A percentile compares a stretch with the other conserved stretches of the same genome.
Conservation (phyloP, 352 stramenopile genomes). For the Plasmopara muralis region DNA sequence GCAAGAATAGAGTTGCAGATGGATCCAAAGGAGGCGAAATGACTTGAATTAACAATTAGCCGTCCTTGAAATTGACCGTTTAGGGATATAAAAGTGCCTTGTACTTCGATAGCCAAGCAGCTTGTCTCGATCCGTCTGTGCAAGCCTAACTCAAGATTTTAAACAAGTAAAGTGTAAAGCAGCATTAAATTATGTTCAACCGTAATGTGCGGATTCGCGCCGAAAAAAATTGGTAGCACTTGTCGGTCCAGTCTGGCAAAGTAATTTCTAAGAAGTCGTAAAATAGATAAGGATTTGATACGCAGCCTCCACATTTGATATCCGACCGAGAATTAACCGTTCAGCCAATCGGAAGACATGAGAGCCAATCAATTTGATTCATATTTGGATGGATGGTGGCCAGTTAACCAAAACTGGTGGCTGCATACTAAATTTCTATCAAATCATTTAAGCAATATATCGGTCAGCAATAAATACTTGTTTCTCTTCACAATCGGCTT, state of each 20-base stretch:
- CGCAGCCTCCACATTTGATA: no score
- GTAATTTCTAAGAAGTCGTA: constrained; percentile 32
- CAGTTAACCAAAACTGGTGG: no score
- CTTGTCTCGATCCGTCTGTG: constrained; percentile 50
- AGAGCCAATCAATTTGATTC: no score
- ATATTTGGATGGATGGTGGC: no score
- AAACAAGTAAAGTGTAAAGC: neutral
- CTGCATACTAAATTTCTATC: no score
- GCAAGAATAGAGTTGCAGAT: constrained; percentile 60
- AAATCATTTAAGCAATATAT: no score
- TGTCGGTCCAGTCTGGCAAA: constrained; percentile 59
- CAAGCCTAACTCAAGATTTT: constrained; percentile 32
- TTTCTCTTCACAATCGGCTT: no score
- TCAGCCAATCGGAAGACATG: no score
- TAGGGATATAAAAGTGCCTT: neutral
- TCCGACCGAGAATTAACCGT: no score
- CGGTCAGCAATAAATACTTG: no score
- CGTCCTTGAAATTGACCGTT: neutral
- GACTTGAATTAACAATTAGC: constrained; percentile 23
- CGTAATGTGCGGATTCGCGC: constrained; percentile 30
- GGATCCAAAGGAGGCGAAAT: constrained; percentile 50
- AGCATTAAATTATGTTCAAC: constrained; percentile 12
- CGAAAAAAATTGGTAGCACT: constrained; percentile 53
- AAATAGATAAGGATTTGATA: neutral
- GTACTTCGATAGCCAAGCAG: constrained; percentile 64